A percentile compares a stretch with the other conserved stretches of the same genome.
Conservation (phyloP, 148 eudicot genomes). For the Rhododendron vialii region DNA sequence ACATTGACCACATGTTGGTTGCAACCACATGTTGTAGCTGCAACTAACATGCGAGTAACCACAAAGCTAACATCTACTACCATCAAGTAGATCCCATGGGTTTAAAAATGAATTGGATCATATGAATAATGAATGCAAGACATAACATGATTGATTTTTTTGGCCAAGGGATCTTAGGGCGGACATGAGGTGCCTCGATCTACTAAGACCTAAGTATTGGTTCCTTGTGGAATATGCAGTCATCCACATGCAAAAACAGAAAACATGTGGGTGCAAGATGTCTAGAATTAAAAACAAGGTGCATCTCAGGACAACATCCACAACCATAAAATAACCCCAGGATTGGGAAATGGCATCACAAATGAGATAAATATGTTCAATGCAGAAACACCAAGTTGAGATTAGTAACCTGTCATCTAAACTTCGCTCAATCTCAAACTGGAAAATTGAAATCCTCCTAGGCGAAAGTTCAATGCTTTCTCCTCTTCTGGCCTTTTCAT, state of each 20-base stretch:
- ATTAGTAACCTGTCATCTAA: slow-evolving; percentile 82
- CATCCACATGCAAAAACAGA: neutral
- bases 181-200: neutral
- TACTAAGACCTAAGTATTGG: neutral
- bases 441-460: slow-evolving; percentile 81
- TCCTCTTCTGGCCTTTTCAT: slow-evolving; percentile 98
- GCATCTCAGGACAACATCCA: neutral
- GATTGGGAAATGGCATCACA: neutral
- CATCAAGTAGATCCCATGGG: neutral
- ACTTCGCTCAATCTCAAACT: slow-evolving; percentile 88
- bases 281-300: neutral
- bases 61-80: neutral
- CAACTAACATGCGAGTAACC: neutral
- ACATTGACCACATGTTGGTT: neutral
- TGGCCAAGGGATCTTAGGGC: neutral
- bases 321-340: neutral
- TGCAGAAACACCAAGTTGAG: neutral
- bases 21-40: neutral
- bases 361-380: neutral
- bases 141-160: neutral
- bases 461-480: slow-evolving; percentile 98
- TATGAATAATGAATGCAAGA: neutral
- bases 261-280: neutral
- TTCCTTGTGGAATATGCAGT: neutral
- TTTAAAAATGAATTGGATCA: neutral